Conservation (phyloP, 2,329 filamentous ascomycete species). For the Venturia oleaginea region DNA sequence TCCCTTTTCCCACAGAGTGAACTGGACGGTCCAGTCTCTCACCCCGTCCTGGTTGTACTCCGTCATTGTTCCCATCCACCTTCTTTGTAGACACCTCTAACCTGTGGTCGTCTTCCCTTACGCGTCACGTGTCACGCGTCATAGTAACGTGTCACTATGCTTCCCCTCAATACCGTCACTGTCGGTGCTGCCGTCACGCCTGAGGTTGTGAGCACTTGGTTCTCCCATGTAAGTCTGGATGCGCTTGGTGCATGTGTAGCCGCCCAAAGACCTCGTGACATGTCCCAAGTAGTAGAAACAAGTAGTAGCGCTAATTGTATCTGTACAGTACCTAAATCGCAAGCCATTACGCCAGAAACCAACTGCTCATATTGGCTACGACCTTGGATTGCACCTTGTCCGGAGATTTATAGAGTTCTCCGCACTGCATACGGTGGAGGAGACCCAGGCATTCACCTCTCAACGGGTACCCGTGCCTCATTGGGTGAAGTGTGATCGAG, state of each 20-base stretch:
- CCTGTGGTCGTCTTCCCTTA: not conserved
- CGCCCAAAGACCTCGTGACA: not conserved
- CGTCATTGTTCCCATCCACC: not conserved
- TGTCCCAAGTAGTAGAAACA: not conserved
- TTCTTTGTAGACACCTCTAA: not conserved
- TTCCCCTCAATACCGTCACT: slow-evolving; percentile 62
- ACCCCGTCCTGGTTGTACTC: not conserved
- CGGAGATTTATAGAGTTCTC: slow-evolving; percentile 78
- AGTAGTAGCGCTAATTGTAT: too few relatives aligned
- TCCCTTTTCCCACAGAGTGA: not conserved
- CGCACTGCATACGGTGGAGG: slow-evolving; percentile 84
- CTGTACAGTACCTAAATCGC: slow-evolving; percentile 65
- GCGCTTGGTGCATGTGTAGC: slow-evolving; percentile 38
- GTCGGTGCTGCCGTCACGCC: slow-evolving; percentile 80
- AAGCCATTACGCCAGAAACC: slow-evolving; percentile 68
- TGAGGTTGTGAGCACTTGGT: slow-evolving; percentile 74
- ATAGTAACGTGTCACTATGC: not conserved
- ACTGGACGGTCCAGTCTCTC: not conserved
- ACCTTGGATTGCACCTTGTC: slow-evolving; percentile 82
- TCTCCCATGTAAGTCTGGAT: slow-evolving; percentile 51
- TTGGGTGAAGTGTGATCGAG: slow-evolving; percentile 73
- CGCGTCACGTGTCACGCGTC: not conserved
- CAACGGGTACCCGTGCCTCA: slow-evolving; percentile 86
- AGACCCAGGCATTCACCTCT: slow-evolving; percentile 80
- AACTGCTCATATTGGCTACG: slow-evolving; percentile 85